phyloP scores from a whole-genome alignment of 2,329 filamentous ascomycete species.

The Xylariaceae sp. region DNA sequence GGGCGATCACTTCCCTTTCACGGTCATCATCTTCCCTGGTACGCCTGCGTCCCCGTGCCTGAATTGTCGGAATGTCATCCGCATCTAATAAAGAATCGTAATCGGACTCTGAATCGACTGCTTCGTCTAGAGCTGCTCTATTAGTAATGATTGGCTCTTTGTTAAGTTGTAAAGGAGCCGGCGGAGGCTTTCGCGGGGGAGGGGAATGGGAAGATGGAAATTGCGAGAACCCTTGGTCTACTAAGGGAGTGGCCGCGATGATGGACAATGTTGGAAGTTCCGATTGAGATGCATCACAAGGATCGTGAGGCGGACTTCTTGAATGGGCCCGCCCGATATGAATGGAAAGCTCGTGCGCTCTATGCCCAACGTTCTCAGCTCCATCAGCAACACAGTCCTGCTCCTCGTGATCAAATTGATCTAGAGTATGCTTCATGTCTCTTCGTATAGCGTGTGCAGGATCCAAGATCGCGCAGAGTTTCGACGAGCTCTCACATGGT shows the following conservation, averaged over 20 bases:
- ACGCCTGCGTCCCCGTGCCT: constrained; percentile 68
- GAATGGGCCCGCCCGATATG: constrained; percentile 51
- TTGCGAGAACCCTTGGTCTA: constrained; percentile 43
- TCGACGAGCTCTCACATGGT: constrained; percentile 36
- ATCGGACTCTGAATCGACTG: constrained; percentile 66
- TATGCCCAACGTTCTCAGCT: constrained; percentile 42
- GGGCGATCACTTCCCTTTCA: constrained; percentile 63
- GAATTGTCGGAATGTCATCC: constrained; percentile 52
- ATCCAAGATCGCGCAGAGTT: constrained; percentile 48
- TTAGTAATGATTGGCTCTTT: constrained; percentile 33
- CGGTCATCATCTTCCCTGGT: constrained; percentile 85
- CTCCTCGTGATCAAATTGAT: constrained; percentile 51
- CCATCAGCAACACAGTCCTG: constrained; percentile 45
- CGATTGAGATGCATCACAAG: constrained; percentile 50
- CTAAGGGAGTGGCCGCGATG: constrained; percentile 40
- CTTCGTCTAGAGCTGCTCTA: constrained; percentile 44
- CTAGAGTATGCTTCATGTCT: constrained; percentile 53
- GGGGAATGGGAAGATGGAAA: constrained; percentile 52
- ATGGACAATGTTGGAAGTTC: constrained; percentile 41
- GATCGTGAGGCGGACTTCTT: constrained; percentile 48
- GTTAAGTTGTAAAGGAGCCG: constrained; percentile 73
- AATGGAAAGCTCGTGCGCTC: constrained; percentile 45
- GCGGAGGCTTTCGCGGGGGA: constrained; percentile 73
- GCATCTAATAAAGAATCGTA: constrained; percentile 74
- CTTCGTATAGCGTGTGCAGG: constrained; percentile 56